Percentiles rank a stretch among this genome's conserved stretches.
These are phyloP conservation scores for Coniella vitis DNA, from an alignment of 2,329 filamentous ascomycete species.

Conservation along the genomic window DNA sequence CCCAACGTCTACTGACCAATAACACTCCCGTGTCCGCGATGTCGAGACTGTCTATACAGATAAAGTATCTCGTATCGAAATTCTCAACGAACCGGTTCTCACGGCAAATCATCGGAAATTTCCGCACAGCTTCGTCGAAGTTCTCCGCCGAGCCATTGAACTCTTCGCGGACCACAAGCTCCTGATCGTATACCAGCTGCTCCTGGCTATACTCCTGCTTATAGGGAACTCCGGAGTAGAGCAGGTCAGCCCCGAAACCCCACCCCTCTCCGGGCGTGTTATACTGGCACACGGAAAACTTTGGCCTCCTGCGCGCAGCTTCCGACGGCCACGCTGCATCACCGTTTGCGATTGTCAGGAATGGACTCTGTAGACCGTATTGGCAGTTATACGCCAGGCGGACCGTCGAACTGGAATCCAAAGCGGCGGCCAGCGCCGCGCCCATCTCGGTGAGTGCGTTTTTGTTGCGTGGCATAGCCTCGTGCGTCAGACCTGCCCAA, in stretches of 20 bases:
- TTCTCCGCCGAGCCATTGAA: too few relatives aligned
- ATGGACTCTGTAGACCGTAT: neutral
- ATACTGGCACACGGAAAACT: neutral
- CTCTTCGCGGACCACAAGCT: too few relatives aligned
- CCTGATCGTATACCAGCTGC: neutral
- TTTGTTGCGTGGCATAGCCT: neutral
- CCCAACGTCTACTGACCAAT: neutral
- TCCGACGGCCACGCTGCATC: neutral
- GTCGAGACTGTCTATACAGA: neutral
- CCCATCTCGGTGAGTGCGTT: neutral
- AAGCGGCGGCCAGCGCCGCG: neutral
- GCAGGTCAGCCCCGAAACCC: neutral
- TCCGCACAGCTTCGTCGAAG: neutral
- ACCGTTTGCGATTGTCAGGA: neutral
- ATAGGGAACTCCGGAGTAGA: neutral
- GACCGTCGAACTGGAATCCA: neutral
- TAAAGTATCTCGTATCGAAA: neutral
- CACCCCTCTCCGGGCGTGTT: neutral
- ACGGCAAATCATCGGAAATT: neutral
- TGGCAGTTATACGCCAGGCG: neutral
- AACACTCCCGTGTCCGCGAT: neutral
- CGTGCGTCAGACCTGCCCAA: neutral
- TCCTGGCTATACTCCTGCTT: neutral
- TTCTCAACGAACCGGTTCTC: neutral
- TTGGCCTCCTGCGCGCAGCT: neutral